Conservation (phyloP, 2,329 filamentous ascomycete genomes). For the Xylaria digitata region DNA sequence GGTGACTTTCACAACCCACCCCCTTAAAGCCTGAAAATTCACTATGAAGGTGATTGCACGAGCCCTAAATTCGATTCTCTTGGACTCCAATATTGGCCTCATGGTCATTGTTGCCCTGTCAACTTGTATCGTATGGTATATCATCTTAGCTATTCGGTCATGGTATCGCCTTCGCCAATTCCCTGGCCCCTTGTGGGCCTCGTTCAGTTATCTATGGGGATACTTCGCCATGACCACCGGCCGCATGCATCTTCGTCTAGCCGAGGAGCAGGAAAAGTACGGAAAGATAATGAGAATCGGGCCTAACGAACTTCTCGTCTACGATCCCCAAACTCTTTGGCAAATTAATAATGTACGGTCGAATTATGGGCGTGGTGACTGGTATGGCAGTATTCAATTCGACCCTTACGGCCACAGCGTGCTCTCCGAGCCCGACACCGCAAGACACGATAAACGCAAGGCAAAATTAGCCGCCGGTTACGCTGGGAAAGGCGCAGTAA, state of each 20-base stretch:
- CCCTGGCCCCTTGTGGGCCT: slow-evolving; percentile 44
- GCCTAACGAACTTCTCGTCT: slow-evolving; percentile 45
- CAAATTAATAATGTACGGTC: slow-evolving; percentile 48
- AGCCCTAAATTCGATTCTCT: not conserved
- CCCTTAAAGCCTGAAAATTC: not conserved
- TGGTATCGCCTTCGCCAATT: slow-evolving; percentile 47
- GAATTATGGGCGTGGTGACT: slow-evolving; percentile 44
- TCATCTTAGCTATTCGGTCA: slow-evolving; percentile 30
- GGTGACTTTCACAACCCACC: not conserved
- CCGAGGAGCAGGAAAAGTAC: slow-evolving; percentile 43
- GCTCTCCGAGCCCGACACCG: slow-evolving; percentile 43
- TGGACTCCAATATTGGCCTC: slow-evolving; percentile 2
- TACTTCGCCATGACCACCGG: slow-evolving; percentile 40
- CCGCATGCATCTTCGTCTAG: slow-evolving; percentile 39
- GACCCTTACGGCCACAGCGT: slow-evolving; percentile 46
- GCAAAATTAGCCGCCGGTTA: slow-evolving; percentile 45
- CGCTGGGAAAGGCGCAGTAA: slow-evolving; percentile 44
- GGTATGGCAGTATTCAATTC: slow-evolving; percentile 45
- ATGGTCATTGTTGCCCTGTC: slow-evolving; percentile 8
- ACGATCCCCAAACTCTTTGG: slow-evolving; percentile 44
- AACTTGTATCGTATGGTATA: slow-evolving; percentile 36
- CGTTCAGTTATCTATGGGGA: slow-evolving; percentile 47
- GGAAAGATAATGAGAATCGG: slow-evolving; percentile 48
- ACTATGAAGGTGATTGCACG: slow-evolving; percentile 14
- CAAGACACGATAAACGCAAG: slow-evolving; percentile 47